Base-by-base conservation (phyloP, 257 asterid species). In the Gentiana straminea region DNA sequence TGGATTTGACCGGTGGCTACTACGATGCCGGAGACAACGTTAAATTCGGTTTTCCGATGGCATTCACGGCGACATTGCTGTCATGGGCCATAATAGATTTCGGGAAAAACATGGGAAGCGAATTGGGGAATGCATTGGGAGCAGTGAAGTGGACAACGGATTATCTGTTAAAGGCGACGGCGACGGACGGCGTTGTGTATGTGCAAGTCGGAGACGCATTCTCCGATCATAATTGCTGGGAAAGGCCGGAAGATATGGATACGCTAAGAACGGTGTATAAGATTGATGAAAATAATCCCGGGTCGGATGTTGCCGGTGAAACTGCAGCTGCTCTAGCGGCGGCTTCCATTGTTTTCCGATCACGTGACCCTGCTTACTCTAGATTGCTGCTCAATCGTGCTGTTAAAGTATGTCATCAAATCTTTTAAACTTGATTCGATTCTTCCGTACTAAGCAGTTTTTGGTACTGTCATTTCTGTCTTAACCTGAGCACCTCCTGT, bases 321-420 rank as follows among this genome's bases (percentile, higher is more conserved):
- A 83, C 94, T 1, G 94, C 97, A 4, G 97, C 97, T 1, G 94
- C 97, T 8, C 81, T 89, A 7, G 95, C 97, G 41, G 94, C 97
- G 12, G 97, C 95, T 3, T 89, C 97, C 43, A 83, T 86, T 37
- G 92, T 86, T 11, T 89, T 89, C 78, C 78, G 91, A 55, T 73
- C 81, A 8, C 71, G 87, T 13, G 70, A 83, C 70, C 81, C 89
- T 2, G 77, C 86, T 24, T 89, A 89, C 67, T 89, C 97, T n/a
- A 58, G 71, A 37, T 72, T 81, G 39, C 83, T 89, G 8, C 95
- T 89, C 37, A 62, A 57, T 41, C 97, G 94, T 48, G 97, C 97
- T 60, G 60, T 85, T 49, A 83, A 75, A 68, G 97, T 89, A 62
- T 75, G 84, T 52, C 13, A 33, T 10, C 5, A 36, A 55, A 46